Percentiles rank a stretch among this genome's conserved stretches.
Conservation (phyloP, 768 basidiomycete species). For the Tricholoma sp. region DNA sequence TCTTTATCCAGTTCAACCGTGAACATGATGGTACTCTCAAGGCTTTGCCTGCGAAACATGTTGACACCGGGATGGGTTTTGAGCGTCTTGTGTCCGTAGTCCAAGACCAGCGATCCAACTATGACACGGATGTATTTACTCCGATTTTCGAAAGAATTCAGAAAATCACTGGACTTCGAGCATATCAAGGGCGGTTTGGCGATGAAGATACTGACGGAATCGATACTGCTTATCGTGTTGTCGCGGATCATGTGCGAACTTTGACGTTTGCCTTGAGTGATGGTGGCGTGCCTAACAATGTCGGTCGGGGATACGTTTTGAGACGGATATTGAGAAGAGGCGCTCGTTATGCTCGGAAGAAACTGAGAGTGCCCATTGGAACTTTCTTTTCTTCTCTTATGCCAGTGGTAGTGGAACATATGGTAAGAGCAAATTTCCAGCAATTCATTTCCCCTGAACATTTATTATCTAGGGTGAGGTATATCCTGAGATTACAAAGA, state of each 20-base stretch:
- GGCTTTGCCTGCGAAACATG: constrained; percentile 84
- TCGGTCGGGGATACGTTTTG: constrained; percentile 96
- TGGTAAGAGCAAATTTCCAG: constrained; percentile 48
- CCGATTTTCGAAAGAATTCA: constrained; percentile 88
- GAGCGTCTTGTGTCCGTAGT: constrained; percentile 94
- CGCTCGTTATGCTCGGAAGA: constrained; percentile 93
- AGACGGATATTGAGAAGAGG: constrained; percentile 90
- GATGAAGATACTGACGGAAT: constrained; percentile 93
- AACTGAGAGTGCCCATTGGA: constrained; percentile 87
- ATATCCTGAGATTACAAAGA: constrained; percentile 92
- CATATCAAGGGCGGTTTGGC: constrained; percentile 89
- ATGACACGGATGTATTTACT: constrained; percentile 93
- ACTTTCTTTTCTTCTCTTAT: constrained; percentile 92
- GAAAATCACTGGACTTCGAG: constrained; percentile 81
- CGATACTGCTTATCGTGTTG: constrained; percentile 95
- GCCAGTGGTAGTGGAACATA: constrained; percentile 83
- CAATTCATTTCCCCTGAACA: constrained; percentile 1
- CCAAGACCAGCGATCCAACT: constrained; percentile 90
- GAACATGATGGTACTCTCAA: constrained; percentile 82
- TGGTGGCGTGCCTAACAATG: constrained; percentile 94
- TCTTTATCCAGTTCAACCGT: constrained; percentile 98
- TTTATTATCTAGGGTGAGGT: constrained; percentile 54
- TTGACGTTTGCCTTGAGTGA: constrained; percentile 94
- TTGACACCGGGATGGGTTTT: constrained; percentile 99
- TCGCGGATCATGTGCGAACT: constrained; percentile 95